Percentiles rank a stretch among this genome's conserved stretches.
Evolutionary conservation across 495 filamentous ascomycete species (phyloP).

Genomic region (Talaromyces liani): DNA sequence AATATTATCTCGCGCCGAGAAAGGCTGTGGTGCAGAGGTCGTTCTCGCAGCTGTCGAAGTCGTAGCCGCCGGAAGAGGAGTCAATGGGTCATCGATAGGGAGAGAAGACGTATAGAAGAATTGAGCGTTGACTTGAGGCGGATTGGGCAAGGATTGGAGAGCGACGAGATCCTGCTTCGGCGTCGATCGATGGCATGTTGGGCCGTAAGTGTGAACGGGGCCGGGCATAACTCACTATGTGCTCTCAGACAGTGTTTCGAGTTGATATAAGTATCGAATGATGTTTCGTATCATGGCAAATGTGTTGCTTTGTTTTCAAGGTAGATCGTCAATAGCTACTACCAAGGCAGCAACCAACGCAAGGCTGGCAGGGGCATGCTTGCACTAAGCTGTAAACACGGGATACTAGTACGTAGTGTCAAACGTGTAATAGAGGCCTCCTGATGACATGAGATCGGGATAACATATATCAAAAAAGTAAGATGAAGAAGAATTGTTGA

Average conservation of each 20-base stretch:
- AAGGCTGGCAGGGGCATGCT: background rate
- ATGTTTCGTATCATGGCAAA: background rate
- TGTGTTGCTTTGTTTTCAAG: background rate
- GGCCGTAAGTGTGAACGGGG: constrained; percentile 47
- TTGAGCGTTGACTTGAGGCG: constrained; percentile 53
- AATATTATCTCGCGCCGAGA: constrained; percentile 65
- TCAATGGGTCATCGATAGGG: constrained; percentile 77
- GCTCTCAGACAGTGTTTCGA: background rate
- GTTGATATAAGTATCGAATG: background rate
- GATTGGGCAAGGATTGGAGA: constrained; percentile 23
- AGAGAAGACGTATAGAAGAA: constrained; percentile 76
- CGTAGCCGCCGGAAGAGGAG: constrained; percentile 51
- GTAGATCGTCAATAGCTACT: background rate
- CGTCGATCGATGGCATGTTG: constrained; percentile 40
- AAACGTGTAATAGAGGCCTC: background rate
- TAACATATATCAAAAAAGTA: background rate
- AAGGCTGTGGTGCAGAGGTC: constrained; percentile 62
- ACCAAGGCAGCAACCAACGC: constrained; percentile 5
- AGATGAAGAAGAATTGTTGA: background rate
- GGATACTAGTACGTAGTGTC: background rate
- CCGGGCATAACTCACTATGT: constrained; percentile 30
- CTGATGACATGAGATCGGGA: background rate
- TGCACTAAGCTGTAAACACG: background rate
- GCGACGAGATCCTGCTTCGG: constrained; percentile 27
- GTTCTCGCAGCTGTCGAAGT: constrained; percentile 38